Evolutionary conservation across 129 eudicot species (phyloP).

Genomic region (Artemisia tridentata): DNA sequence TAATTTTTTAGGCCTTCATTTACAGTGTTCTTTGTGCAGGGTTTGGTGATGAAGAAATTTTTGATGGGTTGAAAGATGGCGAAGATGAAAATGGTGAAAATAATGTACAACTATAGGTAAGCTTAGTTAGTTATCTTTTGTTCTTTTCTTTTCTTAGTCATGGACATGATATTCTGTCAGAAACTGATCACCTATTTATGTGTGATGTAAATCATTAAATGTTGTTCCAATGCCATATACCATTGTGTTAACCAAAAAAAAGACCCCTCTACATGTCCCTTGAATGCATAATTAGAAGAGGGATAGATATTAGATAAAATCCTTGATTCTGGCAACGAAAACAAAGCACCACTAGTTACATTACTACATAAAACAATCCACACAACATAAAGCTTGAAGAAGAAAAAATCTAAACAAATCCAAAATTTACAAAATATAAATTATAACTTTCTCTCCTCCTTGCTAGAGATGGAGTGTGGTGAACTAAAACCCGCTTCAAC

Average conservation of each 20-base stretch:
- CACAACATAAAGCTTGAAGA: constrained; percentile 3
- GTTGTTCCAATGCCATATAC: background rate
- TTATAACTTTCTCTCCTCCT: background rate
- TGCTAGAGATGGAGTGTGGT: too few species aligned
- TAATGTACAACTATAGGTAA: constrained; percentile 35
- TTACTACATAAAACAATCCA: background rate
- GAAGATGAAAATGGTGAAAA: constrained; percentile 52
- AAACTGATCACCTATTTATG: background rate
- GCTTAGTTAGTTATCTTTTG: constrained; percentile 17
- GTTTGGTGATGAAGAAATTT: constrained; percentile 78
- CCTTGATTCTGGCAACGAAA: too few species aligned
- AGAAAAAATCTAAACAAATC: constrained; percentile 5
- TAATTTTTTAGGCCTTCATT: too few species aligned
- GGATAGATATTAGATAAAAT: too few species aligned
- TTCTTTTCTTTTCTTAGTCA: constrained; percentile 8
- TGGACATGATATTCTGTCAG: constrained; percentile 5
- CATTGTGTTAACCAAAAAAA: too few species aligned
- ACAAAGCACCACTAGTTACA: constrained; percentile 7
- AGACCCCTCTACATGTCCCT: too few species aligned
- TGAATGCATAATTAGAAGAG: too few species aligned
- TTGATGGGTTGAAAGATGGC: constrained; percentile 57
- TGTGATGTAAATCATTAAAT: background rate
- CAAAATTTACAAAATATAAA: background rate
- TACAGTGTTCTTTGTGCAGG: too few species aligned
- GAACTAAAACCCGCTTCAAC: too few species aligned